Evolutionary conservation across 176 grass and related monocot species (phyloP), one percentile per base, ranked within the genome.

Genomic region (Avena insularis): DNA sequence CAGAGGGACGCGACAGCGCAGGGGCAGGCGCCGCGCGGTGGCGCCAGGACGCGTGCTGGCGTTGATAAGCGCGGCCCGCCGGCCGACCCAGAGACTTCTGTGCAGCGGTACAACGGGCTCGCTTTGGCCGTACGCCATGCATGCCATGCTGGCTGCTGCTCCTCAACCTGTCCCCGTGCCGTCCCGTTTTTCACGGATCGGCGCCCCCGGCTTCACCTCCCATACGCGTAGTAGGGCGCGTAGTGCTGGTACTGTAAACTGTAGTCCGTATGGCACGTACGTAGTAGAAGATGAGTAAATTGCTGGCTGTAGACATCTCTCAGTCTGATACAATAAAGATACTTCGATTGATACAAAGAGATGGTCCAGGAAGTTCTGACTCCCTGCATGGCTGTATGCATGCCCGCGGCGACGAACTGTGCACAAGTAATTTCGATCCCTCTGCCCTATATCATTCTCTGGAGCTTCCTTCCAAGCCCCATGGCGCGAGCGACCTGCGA

Each of bases 21-120:
- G 63, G 57, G 51, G 64, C 29, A 4, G 27, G 61, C 61, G 61
- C 58, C 48, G 15, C 51, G 85, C 38, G 25, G 16, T 16, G 77
- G 17, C 9, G 45, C 61, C 83, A 64, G 83, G 56, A 16, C 83
- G 71, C 83, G 71, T 51, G 71, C 58, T 54, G 51, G 51, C 51
- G 51, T 54, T 16, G 51, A 54, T 3, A 2, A 54, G 51, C 51
- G 51, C 13, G 51, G 14, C 51, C 51, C 35, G 35, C 35, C 35
- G 35, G 35, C 35, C 35, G 35, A 36, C 27, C 65, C 65, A 36
- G 33, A 36, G 65, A 38, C 38, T 8, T 3, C 64, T 67, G 64
- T 67, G 15, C 29, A 67, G 35, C 29, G 31, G 6, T 67, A 67
- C 64, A 36, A 8, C 33, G 66, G 66, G 15, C 66, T 40, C 23